These are phyloP conservation scores for Achlya hypogyna DNA, from an alignment of 352 stramenopile genomes.

Conservation along the genomic window DNA sequence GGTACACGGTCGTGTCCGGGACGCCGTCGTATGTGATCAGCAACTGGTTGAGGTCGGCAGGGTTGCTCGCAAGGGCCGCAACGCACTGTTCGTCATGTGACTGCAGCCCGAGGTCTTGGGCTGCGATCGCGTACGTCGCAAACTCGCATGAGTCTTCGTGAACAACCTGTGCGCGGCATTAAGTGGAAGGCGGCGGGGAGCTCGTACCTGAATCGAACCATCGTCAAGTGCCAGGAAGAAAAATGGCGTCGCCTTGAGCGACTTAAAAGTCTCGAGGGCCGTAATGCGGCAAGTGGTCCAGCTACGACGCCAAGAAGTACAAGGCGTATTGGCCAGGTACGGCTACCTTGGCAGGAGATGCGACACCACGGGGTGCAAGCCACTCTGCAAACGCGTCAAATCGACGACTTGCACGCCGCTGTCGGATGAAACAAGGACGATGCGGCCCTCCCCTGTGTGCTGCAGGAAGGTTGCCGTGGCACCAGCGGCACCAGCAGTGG, in stretches of 20 bases:
- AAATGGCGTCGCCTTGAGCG: conserved; percentile 42
- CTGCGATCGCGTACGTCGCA: conserved; percentile 55
- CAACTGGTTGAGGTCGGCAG: conserved; percentile 49
- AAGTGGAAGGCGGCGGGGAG: no score
- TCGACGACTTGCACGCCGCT: conserved; percentile 21
- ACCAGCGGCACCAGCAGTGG: conserved; percentile 20
- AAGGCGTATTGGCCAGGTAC: background rate
- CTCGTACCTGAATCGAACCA: conserved; percentile 46
- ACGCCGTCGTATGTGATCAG: conserved; percentile 48
- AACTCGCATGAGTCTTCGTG: conserved; percentile 62
- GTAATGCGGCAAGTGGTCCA: conserved; percentile 65
- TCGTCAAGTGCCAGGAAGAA: conserved; percentile 70
- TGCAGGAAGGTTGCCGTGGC: conserved; percentile 31
- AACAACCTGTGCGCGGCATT: no score
- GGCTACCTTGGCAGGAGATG: background rate
- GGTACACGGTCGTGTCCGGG: conserved; percentile 29
- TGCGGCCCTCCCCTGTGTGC: conserved; percentile 57
- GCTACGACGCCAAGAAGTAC: conserved; percentile 20
- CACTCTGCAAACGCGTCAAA: conserved; percentile 23
- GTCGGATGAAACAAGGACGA: conserved; percentile 42
- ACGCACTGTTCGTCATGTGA: conserved; percentile 22
- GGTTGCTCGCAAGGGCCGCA: conserved; percentile 45
- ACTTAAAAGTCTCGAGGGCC: conserved; percentile 51
- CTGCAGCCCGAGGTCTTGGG: conserved; percentile 35
- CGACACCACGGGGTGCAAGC: background rate